These are phyloP conservation scores for Raddia distichophylla DNA, from an alignment of 176 grass and related monocot species.

Conservation along the genomic window DNA sequence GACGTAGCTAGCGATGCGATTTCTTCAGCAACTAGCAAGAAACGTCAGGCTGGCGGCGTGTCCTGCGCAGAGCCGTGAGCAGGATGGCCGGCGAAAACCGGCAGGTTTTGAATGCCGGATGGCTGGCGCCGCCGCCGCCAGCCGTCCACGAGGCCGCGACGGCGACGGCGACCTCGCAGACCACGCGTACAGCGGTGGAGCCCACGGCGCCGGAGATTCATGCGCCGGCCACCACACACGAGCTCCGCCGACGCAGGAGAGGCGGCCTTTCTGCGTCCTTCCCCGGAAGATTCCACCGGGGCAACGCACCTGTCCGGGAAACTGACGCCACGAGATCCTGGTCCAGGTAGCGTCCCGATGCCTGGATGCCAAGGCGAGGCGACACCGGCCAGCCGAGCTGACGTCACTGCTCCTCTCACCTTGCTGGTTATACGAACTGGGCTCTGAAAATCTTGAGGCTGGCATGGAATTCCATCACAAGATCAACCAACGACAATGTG, in stretches of 20 bases:
- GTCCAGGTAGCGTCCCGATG: conserved; percentile 20
- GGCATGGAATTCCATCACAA: conserved; percentile 32
- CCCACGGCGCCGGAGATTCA: conserved; percentile 28
- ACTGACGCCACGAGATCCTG: conserved; percentile 2
- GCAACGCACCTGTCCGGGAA: conserved; percentile 23
- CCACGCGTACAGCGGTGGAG: conserved; percentile 12
- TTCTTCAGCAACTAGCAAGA: not conserved
- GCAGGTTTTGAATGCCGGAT: not conserved
- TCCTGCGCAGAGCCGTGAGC: not conserved
- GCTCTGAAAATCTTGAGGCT: not conserved
- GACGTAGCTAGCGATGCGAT: not conserved
- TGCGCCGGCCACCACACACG: not conserved
- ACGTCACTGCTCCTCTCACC: conserved; percentile 40
- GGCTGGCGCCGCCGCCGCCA: conserved; percentile 12
- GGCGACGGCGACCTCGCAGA: not conserved
- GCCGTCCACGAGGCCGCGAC: not conserved
- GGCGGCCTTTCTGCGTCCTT: not conserved
- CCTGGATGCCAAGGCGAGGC: not conserved
- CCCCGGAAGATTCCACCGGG: conserved; percentile 37
- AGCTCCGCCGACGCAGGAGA: conserved; percentile 7
- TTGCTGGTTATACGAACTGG: not conserved
- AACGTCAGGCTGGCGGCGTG: not conserved
- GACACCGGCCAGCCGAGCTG: not conserved
- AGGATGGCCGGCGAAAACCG: not conserved
- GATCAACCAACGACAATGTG: not conserved